Evolutionary conservation across 768 basidiomycete genomes (phyloP).

Genomic region (Boletus rubroflammeus): DNA sequence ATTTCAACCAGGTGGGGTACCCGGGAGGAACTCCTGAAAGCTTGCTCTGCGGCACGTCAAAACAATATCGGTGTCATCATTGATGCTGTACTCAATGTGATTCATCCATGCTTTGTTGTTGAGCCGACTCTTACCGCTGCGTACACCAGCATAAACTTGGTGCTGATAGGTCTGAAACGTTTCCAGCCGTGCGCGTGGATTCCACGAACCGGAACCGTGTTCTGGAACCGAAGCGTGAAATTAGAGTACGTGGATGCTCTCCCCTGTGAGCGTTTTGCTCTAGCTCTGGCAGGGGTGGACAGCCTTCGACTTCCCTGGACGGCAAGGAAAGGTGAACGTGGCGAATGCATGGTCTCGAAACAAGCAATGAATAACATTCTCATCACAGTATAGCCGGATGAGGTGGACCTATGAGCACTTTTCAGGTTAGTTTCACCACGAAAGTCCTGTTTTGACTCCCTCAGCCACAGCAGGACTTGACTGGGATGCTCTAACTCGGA

Average conservation of each 20-base stretch:
- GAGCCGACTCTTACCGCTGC: slow-evolving; percentile 5
- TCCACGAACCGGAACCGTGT: slow-evolving; percentile 61
- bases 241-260: slow-evolving; percentile 48
- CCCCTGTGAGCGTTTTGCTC: neutral
- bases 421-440: slow-evolving; percentile 47
- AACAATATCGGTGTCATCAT: slow-evolving; percentile 74
- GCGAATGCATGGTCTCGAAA: slow-evolving; percentile 7
- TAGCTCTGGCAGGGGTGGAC: slow-evolving; percentile 65
- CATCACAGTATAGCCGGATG: slow-evolving; percentile 60
- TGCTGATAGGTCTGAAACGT: slow-evolving; percentile 70
- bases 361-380: neutral
- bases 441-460: neutral
- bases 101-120: slow-evolving; percentile 9
- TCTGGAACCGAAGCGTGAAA: slow-evolving; percentile 55
- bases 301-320: slow-evolving; percentile 78
- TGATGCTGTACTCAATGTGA: slow-evolving; percentile 87
- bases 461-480: slow-evolving; percentile 58
- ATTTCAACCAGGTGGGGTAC: slow-evolving; percentile 83
- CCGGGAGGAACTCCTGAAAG: slow-evolving; percentile 69
- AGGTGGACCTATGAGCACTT: slow-evolving; percentile 79
- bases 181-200: slow-evolving; percentile 69
- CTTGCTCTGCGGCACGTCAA: slow-evolving; percentile 63
- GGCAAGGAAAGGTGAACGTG: slow-evolving; percentile 59
- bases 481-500: slow-evolving; percentile 69
- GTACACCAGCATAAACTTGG: slow-evolving; percentile 72